These are phyloP conservation scores for Falciphora oryzae DNA, from an alignment of 2,329 filamentous ascomycete species.

Conservation along the genomic window DNA sequence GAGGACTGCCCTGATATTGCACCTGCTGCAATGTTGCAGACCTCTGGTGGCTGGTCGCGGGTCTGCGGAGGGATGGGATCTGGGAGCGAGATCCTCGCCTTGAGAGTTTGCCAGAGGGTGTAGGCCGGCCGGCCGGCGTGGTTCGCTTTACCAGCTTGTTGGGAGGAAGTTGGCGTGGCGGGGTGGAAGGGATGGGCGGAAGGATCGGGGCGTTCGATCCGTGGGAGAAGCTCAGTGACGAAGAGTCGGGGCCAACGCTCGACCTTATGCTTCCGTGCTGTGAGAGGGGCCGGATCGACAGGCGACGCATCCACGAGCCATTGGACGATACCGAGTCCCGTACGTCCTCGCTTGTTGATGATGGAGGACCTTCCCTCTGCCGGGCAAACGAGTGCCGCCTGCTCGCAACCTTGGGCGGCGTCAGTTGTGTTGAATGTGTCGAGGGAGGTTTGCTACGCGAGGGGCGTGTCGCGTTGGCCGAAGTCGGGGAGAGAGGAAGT, in stretches of 20 bases:
- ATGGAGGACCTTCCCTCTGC: constrained; percentile 30
- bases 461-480: constrained; percentile 22
- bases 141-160: constrained; percentile 77
- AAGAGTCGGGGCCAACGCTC: constrained; percentile 59
- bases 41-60: constrained; percentile 74
- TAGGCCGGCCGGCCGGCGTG: constrained; percentile 25
- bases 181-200: constrained; percentile 30
- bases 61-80: constrained; percentile 61
- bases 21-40: constrained; percentile 62
- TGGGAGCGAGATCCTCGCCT: constrained; percentile 52
- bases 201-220: constrained; percentile 62
- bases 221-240: constrained; percentile 60
- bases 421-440: constrained; percentile 36
- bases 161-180: constrained; percentile 45
- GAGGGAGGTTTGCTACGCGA: constrained; percentile 25
- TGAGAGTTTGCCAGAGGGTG: constrained; percentile 34
- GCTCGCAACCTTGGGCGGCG: constrained; percentile 31
- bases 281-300: constrained; percentile 61
- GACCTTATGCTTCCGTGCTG: constrained; percentile 60
- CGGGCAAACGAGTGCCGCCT: constrained; percentile 39
- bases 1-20: constrained; percentile 19
- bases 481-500: constrained; percentile 23
- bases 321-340: constrained; percentile 56
- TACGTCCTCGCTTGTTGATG: constrained; percentile 36
- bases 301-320: constrained; percentile 66